phyloP scores from a whole-genome alignment of 1,284 basidiomycete genomes.

The Coniophora puteana region DNA sequence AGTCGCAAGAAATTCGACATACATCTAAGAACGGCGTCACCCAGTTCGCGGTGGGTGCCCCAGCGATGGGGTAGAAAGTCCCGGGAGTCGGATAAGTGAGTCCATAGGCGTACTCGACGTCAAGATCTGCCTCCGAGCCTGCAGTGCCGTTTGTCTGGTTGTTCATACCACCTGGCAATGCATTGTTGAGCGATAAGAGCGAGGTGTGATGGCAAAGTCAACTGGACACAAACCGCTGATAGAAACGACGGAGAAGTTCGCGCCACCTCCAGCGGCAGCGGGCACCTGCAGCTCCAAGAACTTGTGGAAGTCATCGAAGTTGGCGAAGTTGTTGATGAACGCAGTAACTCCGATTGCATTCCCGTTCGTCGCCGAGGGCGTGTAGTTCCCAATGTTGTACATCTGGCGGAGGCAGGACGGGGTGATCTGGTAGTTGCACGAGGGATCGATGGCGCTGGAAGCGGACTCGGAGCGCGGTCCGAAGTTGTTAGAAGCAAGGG shows the following conservation, averaged over 20 bases:
- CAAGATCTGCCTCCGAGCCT: conserved; percentile 65
- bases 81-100: conserved; percentile 40
- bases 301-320: conserved; percentile 40
- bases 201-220: too few relatives aligned
- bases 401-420: conserved; percentile 46
- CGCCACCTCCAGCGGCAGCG: neutral
- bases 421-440: conserved; percentile 33
- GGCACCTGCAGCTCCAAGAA: conserved; percentile 43
- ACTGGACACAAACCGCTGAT: conserved; percentile 43
- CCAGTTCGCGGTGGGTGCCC: conserved; percentile 48
- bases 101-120: conserved; percentile 59
- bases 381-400: too few relatives aligned
- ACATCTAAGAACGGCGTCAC: conserved; percentile 47
- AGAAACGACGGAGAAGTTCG: conserved; percentile 27
- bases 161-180: conserved; percentile 46
- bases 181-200: too few relatives aligned
- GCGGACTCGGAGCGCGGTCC: conserved; percentile 32
- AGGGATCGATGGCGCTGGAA: conserved; percentile 1
- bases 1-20: conserved; percentile 12
- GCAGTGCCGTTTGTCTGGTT: conserved; percentile 48
- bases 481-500: conserved; percentile 43
- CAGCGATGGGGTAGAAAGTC: conserved; percentile 55
- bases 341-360: conserved; percentile 49
- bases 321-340: conserved; percentile 53
- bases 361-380: conserved; percentile 16